Conservation (phyloP, 352 stramenopile genomes). For the Elongisporangium prolatum region DNA sequence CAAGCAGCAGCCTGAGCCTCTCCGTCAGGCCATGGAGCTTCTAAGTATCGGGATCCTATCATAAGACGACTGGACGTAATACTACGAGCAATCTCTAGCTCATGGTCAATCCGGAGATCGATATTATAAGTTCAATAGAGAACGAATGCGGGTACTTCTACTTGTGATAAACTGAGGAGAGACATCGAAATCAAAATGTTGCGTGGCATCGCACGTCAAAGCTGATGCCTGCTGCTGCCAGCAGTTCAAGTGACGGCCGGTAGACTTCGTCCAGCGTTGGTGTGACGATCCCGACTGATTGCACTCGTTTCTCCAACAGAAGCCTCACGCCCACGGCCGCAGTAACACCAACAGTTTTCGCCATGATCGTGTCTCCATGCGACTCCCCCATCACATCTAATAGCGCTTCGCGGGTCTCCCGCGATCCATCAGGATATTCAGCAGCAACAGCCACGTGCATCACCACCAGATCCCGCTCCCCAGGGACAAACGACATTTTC, state of each 20-base stretch:
- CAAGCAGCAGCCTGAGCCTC: no score
- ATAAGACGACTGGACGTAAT: no score
- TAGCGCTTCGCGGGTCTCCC: conserved; percentile 42
- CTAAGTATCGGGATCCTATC: no score
- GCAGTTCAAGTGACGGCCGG: conserved; percentile 27
- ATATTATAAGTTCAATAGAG: no score
- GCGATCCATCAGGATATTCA: conserved; percentile 28
- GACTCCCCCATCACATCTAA: conserved; percentile 53
- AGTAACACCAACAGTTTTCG: conserved; percentile 82
- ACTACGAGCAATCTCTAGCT: no score
- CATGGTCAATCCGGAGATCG: no score
- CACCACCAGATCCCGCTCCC: conserved; percentile 78
- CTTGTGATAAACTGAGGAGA: no score
- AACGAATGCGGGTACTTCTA: no score
- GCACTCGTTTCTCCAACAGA: conserved; percentile 49
- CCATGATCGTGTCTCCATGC: conserved; percentile 69
- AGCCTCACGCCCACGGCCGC: conserved; percentile 73
- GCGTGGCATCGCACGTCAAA: conserved; percentile 18
- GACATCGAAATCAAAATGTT: no score
- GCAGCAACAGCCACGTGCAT: conserved; percentile 45
- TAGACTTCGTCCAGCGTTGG: conserved; percentile 61
- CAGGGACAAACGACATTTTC: conserved; percentile 46
- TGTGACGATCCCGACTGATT: conserved; percentile 42
- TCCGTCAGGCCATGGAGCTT: no score
- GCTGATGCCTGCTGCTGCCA: conserved; percentile 41